Conservation (phyloP, 164 flowering plant species). For the Aristolochia contorta region DNA sequence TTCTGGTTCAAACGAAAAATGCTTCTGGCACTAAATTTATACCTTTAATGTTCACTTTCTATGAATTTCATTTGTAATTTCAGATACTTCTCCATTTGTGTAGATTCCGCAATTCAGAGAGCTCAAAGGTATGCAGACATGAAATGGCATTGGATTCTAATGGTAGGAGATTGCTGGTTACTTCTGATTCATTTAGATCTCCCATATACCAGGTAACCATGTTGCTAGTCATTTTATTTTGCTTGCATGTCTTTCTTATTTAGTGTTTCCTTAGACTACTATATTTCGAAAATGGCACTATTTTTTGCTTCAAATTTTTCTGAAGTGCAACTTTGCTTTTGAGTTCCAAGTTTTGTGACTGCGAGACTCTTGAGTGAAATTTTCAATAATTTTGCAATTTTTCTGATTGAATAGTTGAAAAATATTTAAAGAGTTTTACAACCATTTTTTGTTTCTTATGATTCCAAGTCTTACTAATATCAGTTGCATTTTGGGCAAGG, state of each 20-base stretch:
- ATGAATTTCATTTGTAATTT: background rate
- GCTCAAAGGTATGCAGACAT: constrained; percentile 33
- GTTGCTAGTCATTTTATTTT: background rate
- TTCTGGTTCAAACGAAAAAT: too few species aligned
- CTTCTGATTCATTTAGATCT: constrained; percentile 72
- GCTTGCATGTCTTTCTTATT: background rate
- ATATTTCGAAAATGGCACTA: background rate
- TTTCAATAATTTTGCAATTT: background rate
- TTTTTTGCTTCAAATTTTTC: background rate
- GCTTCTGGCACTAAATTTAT: too few species aligned
- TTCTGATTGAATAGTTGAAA: background rate
- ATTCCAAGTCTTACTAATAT: background rate
- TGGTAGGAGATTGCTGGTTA: constrained; percentile 68
- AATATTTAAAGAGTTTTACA: background rate
- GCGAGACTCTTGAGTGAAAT: too few species aligned
- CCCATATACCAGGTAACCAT: constrained; percentile 75
- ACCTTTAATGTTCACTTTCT: too few species aligned
- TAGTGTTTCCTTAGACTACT: background rate
- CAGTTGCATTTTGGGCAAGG: constrained; percentile 24
- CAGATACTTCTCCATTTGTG: background rate
- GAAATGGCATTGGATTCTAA: constrained; percentile 78
- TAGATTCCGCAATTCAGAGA: constrained; percentile 50
- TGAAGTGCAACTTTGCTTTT: background rate
- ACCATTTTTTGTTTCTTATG: background rate
- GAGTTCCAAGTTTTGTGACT: background rate